These are phyloP conservation scores for Chiua sp. DNA, from an alignment of 1,284 basidiomycete species.

Conservation along the genomic window DNA sequence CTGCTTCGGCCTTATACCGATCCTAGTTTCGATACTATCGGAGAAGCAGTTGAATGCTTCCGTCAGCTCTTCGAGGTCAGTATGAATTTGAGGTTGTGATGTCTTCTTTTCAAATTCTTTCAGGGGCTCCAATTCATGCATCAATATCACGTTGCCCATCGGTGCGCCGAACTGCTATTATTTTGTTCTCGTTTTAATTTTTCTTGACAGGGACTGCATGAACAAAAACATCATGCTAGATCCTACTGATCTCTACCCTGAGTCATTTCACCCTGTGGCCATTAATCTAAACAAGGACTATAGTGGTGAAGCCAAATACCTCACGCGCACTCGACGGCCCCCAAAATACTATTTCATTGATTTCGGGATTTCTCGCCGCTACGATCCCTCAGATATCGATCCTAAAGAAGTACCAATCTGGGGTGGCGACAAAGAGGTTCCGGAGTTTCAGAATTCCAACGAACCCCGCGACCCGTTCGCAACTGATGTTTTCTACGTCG, in stretches of 20 bases:
- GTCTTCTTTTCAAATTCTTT: not conserved
- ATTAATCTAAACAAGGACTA: constrained; percentile 1
- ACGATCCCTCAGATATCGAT: not conserved
- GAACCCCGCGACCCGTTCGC: not conserved
- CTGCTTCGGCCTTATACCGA: constrained; percentile 23
- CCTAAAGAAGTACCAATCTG: not conserved
- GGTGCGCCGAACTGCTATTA: not conserved
- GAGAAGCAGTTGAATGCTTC: constrained; percentile 19
- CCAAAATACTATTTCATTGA: not conserved
- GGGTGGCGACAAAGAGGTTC: not conserved
- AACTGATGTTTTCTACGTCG: not conserved
- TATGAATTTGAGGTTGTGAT: not conserved
- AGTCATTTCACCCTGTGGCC: constrained; percentile 15
- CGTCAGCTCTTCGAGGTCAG: constrained; percentile 41
- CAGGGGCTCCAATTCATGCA: constrained; percentile 29
- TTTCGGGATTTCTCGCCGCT: not conserved
- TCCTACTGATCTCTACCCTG: constrained; percentile 25
- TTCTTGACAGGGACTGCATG: constrained; percentile 42
- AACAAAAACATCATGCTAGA: constrained; percentile 43
- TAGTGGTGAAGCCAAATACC: not conserved
- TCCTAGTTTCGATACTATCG: constrained; percentile 33
- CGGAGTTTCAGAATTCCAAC: not conserved
- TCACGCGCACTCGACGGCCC: constrained; percentile 11
- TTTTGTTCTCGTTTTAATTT: not conserved
- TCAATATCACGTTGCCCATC: constrained; percentile 17